Percentiles rank a stretch among this genome's conserved stretches.
Evolutionary conservation across 345 rosid species (phyloP).

Genomic region (Eucalyptus decipiens): DNA sequence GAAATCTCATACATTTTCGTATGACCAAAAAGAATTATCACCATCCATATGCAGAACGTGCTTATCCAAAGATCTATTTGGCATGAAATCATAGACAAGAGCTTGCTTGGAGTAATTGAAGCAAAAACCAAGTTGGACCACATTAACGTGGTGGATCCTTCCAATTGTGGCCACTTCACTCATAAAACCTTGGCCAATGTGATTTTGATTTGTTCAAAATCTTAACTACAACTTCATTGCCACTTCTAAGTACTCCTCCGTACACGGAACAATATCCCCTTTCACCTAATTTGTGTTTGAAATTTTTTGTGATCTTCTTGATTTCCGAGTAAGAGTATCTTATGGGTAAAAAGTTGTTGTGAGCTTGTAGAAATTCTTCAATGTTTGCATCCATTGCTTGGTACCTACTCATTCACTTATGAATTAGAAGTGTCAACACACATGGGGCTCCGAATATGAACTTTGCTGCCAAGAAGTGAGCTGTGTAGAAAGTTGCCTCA

Average conservation of each 20-base stretch:
- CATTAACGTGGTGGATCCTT: neutral
- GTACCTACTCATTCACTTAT: neutral
- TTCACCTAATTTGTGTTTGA: neutral
- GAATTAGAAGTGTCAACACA: neutral
- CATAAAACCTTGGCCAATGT: fast-evolving
- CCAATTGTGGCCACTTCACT: neutral
- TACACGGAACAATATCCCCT: neutral
- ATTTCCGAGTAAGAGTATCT: neutral
- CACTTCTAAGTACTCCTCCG: neutral
- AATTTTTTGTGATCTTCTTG: neutral
- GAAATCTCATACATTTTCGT: neutral
- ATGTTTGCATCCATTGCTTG: neutral
- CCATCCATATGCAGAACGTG: fast-evolving
- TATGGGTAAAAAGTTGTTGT: neutral
- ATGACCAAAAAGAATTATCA: neutral
- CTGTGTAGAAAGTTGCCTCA: neutral
- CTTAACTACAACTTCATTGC: neutral
- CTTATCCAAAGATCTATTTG: neutral
- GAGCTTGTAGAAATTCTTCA: neutral
- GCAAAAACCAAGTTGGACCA: neutral
- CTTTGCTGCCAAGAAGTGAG: neutral
- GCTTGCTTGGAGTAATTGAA: neutral
- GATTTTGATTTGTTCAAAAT: neutral
- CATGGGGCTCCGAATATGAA: neutral
- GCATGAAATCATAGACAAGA: neutral